phyloP scores from a whole-genome alignment of 192 early-diverging fungal species.

The Backusella mclennaniae region DNA sequence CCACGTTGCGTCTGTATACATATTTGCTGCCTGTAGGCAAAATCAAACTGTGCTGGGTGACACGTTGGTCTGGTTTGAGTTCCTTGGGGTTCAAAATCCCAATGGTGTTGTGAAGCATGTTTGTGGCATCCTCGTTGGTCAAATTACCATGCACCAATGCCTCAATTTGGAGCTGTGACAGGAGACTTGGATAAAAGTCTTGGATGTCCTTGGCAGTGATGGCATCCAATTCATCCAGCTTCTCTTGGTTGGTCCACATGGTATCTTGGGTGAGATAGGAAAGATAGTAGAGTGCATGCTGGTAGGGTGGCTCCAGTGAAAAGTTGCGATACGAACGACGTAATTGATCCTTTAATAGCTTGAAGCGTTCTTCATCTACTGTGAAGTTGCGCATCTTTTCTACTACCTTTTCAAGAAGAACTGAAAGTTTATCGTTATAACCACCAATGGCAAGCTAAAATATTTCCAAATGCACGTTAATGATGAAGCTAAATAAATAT shows the following conservation, averaged over 20 bases:
- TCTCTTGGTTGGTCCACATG: constrained; percentile 78
- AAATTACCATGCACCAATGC: constrained; percentile 87
- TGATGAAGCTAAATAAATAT: background rate
- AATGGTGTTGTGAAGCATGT: constrained; percentile 55
- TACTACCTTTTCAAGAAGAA: constrained; percentile 68
- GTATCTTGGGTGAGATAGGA: constrained; percentile 70
- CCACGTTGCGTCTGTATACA: constrained; percentile 53
- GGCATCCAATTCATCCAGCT: constrained; percentile 63
- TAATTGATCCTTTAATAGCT: constrained; percentile 71
- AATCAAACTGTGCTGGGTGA: constrained; percentile 49
- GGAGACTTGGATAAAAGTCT: constrained; percentile 69
- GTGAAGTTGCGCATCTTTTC: constrained; percentile 59
- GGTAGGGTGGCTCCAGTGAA: constrained; percentile 71
- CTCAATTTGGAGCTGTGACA: constrained; percentile 69
- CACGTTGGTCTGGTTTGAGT: constrained; percentile 50
- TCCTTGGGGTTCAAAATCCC: constrained; percentile 54
- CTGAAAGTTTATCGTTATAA: constrained; percentile 83
- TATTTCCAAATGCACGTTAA: background rate
- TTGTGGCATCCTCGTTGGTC: constrained; percentile 59
- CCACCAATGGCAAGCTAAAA: constrained; percentile 63
- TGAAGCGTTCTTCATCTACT: constrained; percentile 72
- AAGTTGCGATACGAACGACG: constrained; percentile 72
- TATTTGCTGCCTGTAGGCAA: constrained; percentile 46
- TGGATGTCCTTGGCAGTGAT: constrained; percentile 71
- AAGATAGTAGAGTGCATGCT: constrained; percentile 72